Conservation (phyloP, 2,329 filamentous ascomycete species). For the Polytolypa hystricis region DNA sequence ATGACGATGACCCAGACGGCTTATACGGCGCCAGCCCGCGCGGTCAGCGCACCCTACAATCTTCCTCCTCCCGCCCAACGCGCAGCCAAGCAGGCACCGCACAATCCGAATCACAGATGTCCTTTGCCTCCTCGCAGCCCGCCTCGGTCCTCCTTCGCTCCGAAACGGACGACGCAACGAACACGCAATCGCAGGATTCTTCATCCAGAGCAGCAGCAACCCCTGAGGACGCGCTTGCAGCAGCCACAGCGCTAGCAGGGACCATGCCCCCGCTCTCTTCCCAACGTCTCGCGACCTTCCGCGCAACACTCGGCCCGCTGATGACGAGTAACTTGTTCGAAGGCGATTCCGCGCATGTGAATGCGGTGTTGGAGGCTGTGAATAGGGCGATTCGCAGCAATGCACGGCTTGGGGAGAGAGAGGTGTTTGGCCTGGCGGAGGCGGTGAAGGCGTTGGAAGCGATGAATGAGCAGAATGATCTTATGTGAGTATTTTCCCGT, state of each 20-base stretch:
- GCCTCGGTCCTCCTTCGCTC: conserved; percentile 57
- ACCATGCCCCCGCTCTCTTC: conserved; percentile 44
- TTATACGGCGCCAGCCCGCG: conserved; percentile 43
- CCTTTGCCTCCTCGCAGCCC: conserved; percentile 69
- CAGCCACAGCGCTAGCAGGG: conserved; percentile 21
- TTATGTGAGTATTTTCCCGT: conserved; percentile 60
- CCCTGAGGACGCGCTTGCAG: conserved; percentile 5
- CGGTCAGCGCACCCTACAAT: conserved; percentile 24
- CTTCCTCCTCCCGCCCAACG: conserved; percentile 24
- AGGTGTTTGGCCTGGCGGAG: conserved; percentile 58
- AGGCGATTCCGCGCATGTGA: conserved; percentile 62
- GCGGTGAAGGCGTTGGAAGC: conserved; percentile 64
- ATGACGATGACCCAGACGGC: conserved; percentile 42
- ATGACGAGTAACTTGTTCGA: conserved; percentile 77
- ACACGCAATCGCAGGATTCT: conserved; percentile 23
- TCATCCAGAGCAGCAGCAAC: no score
- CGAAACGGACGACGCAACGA: conserved; percentile 30
- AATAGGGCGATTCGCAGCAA: conserved; percentile 54
- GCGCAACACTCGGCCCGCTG: conserved; percentile 68
- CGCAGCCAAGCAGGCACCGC: conserved; percentile 28
- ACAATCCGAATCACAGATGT: conserved; percentile 44
- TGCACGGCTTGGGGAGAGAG: conserved; percentile 36
- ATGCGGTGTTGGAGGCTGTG: conserved; percentile 64
- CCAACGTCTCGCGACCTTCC: conserved; percentile 62
- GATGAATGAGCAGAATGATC: conserved; percentile 74